Conservation (phyloP, 495 filamentous ascomycete species). For the Aspergillus incahuasiensis region DNA sequence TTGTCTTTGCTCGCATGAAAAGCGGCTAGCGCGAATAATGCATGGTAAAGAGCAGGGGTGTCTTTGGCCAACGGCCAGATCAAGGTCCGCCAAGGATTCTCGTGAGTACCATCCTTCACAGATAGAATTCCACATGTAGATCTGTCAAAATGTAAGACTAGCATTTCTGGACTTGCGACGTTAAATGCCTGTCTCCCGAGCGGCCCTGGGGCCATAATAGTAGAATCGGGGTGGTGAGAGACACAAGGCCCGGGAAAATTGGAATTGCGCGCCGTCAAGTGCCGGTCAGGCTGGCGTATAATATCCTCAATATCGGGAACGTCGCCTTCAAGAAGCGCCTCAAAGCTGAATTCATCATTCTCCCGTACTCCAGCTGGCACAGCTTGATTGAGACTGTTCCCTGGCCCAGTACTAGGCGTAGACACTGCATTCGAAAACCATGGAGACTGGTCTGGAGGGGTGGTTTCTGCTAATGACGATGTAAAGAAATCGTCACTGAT, state of each 20-base stretch:
- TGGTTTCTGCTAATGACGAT: slow-evolving; percentile 14
- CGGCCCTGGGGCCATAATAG: slow-evolving; percentile 4
- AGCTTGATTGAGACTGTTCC: background rate
- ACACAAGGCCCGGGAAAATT: slow-evolving; percentile 10
- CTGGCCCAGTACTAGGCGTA: slow-evolving; percentile 10
- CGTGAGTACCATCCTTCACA: slow-evolving; percentile 62
- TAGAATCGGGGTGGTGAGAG: background rate
- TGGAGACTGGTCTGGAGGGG: slow-evolving; percentile 13
- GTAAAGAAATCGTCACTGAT: slow-evolving; percentile 12
- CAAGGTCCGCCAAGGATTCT: slow-evolving; percentile 75
- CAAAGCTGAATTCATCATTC: slow-evolving; percentile 29
- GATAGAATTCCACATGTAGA: slow-evolving; percentile 75
- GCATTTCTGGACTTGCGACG: slow-evolving; percentile 55
- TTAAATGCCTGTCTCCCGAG: slow-evolving; percentile 41
- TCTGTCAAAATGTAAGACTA: slow-evolving; percentile 63
- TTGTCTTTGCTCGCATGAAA: slow-evolving; percentile 66
- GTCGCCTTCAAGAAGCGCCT: slow-evolving; percentile 35
- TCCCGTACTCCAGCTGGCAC: background rate
- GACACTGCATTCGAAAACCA: slow-evolving; percentile 16
- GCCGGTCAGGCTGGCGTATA: slow-evolving; percentile 42
- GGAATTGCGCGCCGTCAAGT: slow-evolving; percentile 35
- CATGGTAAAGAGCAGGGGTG: slow-evolving; percentile 68
- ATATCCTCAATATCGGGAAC: slow-evolving; percentile 60
- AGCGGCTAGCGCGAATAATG: slow-evolving; percentile 68
- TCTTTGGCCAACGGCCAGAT: slow-evolving; percentile 67